Base-by-base conservation (phyloP, 768 basidiomycete species). In the Lenzites betulinus region DNA sequence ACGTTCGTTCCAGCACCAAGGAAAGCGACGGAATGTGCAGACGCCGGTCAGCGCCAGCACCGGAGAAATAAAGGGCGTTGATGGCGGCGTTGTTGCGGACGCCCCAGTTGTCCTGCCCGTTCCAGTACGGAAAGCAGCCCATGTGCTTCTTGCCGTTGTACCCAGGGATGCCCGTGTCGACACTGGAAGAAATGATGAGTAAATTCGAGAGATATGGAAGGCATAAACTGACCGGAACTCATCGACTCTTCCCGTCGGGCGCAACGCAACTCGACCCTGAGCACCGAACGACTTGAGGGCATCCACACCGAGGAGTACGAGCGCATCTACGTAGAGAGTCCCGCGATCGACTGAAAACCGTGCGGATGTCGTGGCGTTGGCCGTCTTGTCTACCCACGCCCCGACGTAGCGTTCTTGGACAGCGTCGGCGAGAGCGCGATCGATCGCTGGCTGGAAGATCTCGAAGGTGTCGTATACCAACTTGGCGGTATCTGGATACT, bases 151-250 rank as follows among this genome's bases (percentile, higher is more conserved):
- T n/a, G 7, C 69, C 70, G 59, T 73, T 73, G 50, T 69, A 69
- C 1, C 51, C 62, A 1, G 70, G 69, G 5, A 71, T 66, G 11
- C 71, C 73, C 7, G 69, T 68, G 39, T 70, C 73, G 12, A 74
- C 36, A 11, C 73, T 74, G 26, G 25, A 44, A 18, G 15, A 13
- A 12, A 15, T 16, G 20, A 36, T 22, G 0, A 22, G 20, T 25
- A n/a, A 18, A 25, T 22, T 20, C 41, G 20, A 26, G 7, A 13
- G 7, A 12, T 4, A n/a, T n/a, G n/a, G n/a, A n/a, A n/a, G n/a
- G n/a, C n/a, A n/a, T n/a, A n/a, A 6, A 59, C 72, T 18, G 47
- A 74, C 73, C 75, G 62, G 51, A 76, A 70, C 59, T 75, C 71
- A 22, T 73, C 72, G 1, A 58, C 54, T 16, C 68, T 48, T 42